Base-by-base conservation (phyloP, 768 basidiomycete species). In the Boletus pseudopeckii region DNA sequence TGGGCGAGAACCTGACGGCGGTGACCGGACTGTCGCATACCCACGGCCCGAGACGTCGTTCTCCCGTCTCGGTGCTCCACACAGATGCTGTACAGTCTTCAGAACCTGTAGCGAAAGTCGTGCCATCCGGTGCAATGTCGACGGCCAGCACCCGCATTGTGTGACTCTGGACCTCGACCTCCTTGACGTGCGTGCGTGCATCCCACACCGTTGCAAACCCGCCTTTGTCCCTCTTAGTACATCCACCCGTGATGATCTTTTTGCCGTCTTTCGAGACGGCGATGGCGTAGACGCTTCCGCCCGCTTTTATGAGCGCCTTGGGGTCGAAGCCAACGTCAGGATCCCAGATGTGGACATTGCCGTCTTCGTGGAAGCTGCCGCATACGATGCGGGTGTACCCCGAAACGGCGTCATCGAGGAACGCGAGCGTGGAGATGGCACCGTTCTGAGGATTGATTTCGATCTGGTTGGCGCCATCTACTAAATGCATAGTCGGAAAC, bases 191-290 rank as follows among this genome's bases (percentile, higher is more conserved):
- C 7, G 20, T 41, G 40, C 2, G 13, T 15, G 40, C 20, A 41
- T 41, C 18, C 40, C 40, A 22, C 20, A 40, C 40, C 7, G 20
- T 40, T 3, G 13, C 14, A 1, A 14, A 40, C 20, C 40, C 14
- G 2, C 20, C 18, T 20, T 1, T 4, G 9, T 0, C 2, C 9
- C 4, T 10, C 10, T 39, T 10, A 1, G 1, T 11, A 10, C 3
- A 3, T 40, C 20, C 40, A 41, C 40, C 20, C 7, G 40, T 41
- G 40, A 22, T 4, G 14, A 41, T 22, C 2, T 7, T 40, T 40
- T 14, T 9, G 2, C 13, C 20, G 13, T 40, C 39, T 22, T 22
- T 22, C 13, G 14, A 41, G 20, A 22, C 7, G 20, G 20, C 20
- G 14, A 22, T 41, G 20, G 40, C 22, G 20, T 15, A 3, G 20